Evolutionary conservation across 805 yeast species (phyloP), one percentile per base, ranked within the genome.

Genomic region (Candida alai): DNA sequence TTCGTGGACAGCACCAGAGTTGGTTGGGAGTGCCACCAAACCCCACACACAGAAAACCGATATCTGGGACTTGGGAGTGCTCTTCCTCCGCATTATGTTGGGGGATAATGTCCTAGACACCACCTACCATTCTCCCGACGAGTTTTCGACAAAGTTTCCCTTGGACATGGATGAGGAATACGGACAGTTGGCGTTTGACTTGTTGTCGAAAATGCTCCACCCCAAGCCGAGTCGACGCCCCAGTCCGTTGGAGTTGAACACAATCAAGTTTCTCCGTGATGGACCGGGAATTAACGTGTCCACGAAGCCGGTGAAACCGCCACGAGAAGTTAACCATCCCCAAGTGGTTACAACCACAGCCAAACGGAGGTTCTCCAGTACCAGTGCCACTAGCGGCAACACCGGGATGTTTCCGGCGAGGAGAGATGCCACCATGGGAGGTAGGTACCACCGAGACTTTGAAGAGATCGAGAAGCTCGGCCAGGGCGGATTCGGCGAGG

Each of bases 401-500:
- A 9, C 35, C 15, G 42, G 30, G 17, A 29, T 13, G 12, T 19
- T 15, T 20, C 23, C 15, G 28, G 7, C 16, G 14, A 30, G 20
- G 18, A 24, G 32, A 14, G 14, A 12, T 10, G 10, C 19, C 1
- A 12, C 28, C n/a, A 16, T 16, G 19, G 20, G 68, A 37, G 87
- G 96, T 1, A 69, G 98, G 43, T 93, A 90, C 53, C 84, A 80
- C 3, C 77, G 89, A 42, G 99, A 93, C 54, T 93, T 94, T 58
- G 98, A 93, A 56, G 98, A 93, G 53, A 84, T 87, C 28, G 93
- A 90, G 0, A 76, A 81, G 14, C 61, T 93, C 6, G 99, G 99
- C 2, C 78, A 80, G 47, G 99, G 99, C 24, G 99, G 95, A 0
- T 93, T 84, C 60, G 99, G 99, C 5, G 97, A 93, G 56, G 99